These are phyloP conservation scores for Thielaviopsis punctulata DNA, from an alignment of 2,329 filamentous ascomycete species.

Conservation along the genomic window DNA sequence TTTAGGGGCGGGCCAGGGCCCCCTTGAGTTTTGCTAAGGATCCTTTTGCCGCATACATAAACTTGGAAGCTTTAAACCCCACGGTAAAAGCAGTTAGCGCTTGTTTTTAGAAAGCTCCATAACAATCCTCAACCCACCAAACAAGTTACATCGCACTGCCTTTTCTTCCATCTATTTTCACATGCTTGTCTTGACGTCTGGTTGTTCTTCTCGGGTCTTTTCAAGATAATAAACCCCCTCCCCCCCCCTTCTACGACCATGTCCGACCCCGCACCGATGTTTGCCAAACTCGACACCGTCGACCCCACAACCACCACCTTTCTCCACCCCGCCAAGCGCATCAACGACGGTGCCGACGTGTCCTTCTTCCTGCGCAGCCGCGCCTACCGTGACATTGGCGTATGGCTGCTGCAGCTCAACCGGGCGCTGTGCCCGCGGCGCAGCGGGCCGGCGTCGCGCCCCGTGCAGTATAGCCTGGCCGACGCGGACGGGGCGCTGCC, in stretches of 20 bases:
- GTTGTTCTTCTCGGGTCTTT: too few relatives aligned
- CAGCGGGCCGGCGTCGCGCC: conserved; percentile 16
- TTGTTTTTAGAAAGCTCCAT: too few relatives aligned
- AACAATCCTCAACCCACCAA: too few relatives aligned
- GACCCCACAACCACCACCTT: conserved; percentile 40
- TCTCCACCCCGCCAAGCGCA: conserved; percentile 54
- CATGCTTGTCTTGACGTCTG: too few relatives aligned
- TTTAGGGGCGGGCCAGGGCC: too few relatives aligned
- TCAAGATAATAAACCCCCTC: too few relatives aligned
- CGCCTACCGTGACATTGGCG: conserved; percentile 75
- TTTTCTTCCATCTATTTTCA: too few relatives aligned
- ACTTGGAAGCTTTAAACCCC: too few relatives aligned
- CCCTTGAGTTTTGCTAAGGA: too few relatives aligned
- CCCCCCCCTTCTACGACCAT: not conserved
- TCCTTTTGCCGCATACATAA: too few relatives aligned
- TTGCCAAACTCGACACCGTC: conserved; percentile 28
- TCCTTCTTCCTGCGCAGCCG: conserved; percentile 59
- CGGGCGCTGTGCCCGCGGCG: conserved; percentile 63
- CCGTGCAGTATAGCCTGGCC: conserved; percentile 4
- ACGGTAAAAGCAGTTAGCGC: too few relatives aligned
- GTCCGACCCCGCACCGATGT: not conserved
- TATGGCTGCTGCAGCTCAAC: conserved; percentile 81
- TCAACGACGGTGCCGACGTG: conserved; percentile 74
- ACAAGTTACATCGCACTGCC: too few relatives aligned
- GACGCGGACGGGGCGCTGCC: conserved; percentile 16